Evolutionary conservation across 495 filamentous ascomycete genomes (phyloP), one percentile per base, ranked within the genome.

Genomic region (Choiromyces venosus): DNA sequence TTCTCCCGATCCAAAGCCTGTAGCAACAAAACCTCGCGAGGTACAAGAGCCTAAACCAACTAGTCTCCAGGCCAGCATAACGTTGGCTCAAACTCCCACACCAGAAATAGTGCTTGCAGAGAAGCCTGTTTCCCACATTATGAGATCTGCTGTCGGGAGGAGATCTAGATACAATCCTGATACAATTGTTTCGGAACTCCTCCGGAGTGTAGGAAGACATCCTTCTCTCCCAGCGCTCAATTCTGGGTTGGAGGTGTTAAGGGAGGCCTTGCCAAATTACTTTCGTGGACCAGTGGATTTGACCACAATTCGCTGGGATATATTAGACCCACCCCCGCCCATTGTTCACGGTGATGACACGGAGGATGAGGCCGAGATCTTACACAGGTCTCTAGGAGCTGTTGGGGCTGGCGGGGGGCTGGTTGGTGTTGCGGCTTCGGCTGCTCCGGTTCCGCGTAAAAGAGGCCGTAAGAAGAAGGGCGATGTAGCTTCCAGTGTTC

Each of bases 111-210:
- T 61, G 14, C 52, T 61, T 33, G 10, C 52, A 6, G 52, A 61
- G 25, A 25, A 61, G 25, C 52, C 52, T 29, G 52, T 61, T 33
- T 61, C 52, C 25, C 25, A 33, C 33, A 61, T 61, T 16, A 61
- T 3, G 52, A 61, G 52, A 4, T 61, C 52, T 33, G 6, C 25
- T 61, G 52, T 61, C 25, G 52, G 52, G 25, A 61, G 52, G 52
- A 61, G 52, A 33, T 61, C 52, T 33, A 33, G 4, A 33, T 61
- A 61, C 52, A 16, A 61, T 16, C 83, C 86, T 0, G 82, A 84
- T 21, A 91, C 88, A 0, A 91, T 92, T 73, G 90, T 89, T 5
- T 83, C 88, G 37, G 89, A 92, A 78, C 83, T 93, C 2, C 81
- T 91, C 36, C 83, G 92, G 44, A 86, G 87, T 33, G 80, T 86